Evolutionary conservation across 2,329 filamentous ascomycete species (phyloP), one percentile per base, ranked within the genome.

Genomic region (Emergomyces orientalis): DNA sequence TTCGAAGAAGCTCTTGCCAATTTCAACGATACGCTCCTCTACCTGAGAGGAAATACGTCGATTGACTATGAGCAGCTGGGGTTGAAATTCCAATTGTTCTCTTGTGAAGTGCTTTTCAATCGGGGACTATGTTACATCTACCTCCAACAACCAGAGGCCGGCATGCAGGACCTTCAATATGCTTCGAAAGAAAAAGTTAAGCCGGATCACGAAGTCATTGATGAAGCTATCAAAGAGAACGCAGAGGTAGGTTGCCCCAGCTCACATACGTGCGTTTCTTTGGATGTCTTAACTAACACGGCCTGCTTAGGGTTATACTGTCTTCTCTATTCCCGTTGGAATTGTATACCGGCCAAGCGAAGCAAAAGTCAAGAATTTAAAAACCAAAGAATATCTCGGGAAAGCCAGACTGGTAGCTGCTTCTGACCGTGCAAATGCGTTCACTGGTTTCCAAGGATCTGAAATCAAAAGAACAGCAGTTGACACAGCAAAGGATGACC

Each of bases 11-110:
- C 94, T 22, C 81, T 97, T 65, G 92, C 92, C 69, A 97, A 97
- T 78, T 99, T 99, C 83, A 99, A 99, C 79, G 94, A 99, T 73
- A 97, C 94, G 0, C 81, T 99, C 49, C 80, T 97, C 51, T 97
- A 97, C 76, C 84, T 99, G 55, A 86, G 94, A 71, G 94, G 94
- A 65, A 97, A 99, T 79, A 92, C 91, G 63, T 90, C 94, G 78
- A 99, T 99, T 77, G 92, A 99, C 77, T 99, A 99, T 76, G 91
- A 96, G 65, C 94, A 99, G 75, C 78, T 99, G 58, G 94, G 94
- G 25, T 84, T 99, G 54, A 88, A 95, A 64, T 99, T 97, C 81
- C 96, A 96, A 76, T 81, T 99, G 13, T 97, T 93, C 76, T 97
- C 94, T 1, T 99, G 94, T 78, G 94, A 99, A 72, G 93, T 97